phyloP scores from a whole-genome alignment of 2,329 filamentous ascomycete genomes.

The Elsinoe australis region DNA sequence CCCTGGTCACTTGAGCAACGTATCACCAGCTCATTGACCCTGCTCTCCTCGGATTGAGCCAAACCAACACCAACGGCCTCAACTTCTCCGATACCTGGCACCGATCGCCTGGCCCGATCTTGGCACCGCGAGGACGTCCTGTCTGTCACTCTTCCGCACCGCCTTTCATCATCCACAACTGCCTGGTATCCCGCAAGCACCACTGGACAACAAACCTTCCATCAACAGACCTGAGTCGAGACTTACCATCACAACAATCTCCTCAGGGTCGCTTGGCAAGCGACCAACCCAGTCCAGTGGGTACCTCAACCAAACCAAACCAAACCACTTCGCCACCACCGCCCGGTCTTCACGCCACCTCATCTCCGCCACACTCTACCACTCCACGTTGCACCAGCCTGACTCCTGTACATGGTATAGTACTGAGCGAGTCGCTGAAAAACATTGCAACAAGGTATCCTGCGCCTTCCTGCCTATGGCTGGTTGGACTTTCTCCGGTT shows the following conservation, averaged over 20 bases:
- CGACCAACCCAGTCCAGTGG: conserved; percentile 1
- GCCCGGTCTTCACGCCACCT: not conserved
- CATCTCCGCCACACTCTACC: not conserved
- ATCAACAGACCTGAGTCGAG: conserved; percentile 6
- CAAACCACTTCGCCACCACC: too few species aligned
- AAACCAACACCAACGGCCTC: conserved; percentile 4
- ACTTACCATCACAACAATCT: not conserved
- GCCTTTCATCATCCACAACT: not conserved
- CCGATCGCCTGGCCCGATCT: conserved; percentile 7
- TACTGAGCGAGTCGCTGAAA: not conserved
- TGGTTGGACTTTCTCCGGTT: not conserved
- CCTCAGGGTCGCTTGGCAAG: conserved; percentile 4
- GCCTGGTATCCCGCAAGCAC: not conserved
- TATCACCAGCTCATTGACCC: conserved; percentile 6
- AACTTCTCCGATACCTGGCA: not conserved
- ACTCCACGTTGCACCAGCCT: conserved; percentile 1
- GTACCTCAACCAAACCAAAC: too few species aligned
- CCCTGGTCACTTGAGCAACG: not conserved
- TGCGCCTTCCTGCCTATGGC: not conserved
- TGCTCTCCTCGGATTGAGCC: conserved; percentile 4
- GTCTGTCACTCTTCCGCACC: conserved; percentile 3
- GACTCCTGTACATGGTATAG: too few species aligned
- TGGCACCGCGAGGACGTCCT: not conserved
- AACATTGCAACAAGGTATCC: conserved; percentile 6
- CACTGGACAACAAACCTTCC: not conserved